Evolutionary conservation across 441 rosid genomes (phyloP).

Genomic region (Erodium moschatum): DNA sequence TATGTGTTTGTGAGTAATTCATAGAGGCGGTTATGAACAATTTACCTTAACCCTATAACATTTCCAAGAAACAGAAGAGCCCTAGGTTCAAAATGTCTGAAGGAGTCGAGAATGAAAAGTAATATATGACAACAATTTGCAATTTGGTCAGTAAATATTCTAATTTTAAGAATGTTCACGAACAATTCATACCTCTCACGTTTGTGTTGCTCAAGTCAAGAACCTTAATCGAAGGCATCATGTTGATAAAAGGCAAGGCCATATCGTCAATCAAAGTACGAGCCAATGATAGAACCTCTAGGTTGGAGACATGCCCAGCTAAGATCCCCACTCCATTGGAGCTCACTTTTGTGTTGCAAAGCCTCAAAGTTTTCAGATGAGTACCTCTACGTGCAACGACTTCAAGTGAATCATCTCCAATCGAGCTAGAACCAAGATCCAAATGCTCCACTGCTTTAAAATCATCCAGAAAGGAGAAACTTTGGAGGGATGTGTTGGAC

Average conservation of each 20-base stretch:
- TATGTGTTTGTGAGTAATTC: too few relatives aligned
- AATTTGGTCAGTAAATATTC: background rate
- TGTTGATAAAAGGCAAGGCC: conserved; percentile 46
- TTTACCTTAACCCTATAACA: too few relatives aligned
- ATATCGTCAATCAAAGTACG: conserved; percentile 48
- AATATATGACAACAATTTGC: background rate
- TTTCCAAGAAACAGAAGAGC: background rate
- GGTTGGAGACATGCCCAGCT: conserved; percentile 56
- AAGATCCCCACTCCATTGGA: conserved; percentile 52
- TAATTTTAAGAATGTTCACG: background rate
- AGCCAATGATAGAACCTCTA: conserved; percentile 56
- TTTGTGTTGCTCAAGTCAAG: conserved; percentile 70
- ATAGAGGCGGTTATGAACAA: too few relatives aligned
- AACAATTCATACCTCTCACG: conserved; percentile 47
- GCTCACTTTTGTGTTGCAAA: conserved; percentile 59
- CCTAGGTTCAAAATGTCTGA: background rate
- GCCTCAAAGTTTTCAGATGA: conserved; percentile 49
- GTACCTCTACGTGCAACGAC: conserved; percentile 48
- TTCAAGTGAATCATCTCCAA: conserved; percentile 64
- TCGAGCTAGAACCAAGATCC: conserved; percentile 52
- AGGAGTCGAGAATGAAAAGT: background rate
- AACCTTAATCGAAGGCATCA: conserved; percentile 49
- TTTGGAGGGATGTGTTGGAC: conserved; percentile 48
- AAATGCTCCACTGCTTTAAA: conserved; percentile 59
- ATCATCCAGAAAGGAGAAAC: conserved; percentile 45